These are phyloP conservation scores for Monilinia fructicola DNA, from an alignment of 2,329 filamentous ascomycete species.

Conservation along the genomic window DNA sequence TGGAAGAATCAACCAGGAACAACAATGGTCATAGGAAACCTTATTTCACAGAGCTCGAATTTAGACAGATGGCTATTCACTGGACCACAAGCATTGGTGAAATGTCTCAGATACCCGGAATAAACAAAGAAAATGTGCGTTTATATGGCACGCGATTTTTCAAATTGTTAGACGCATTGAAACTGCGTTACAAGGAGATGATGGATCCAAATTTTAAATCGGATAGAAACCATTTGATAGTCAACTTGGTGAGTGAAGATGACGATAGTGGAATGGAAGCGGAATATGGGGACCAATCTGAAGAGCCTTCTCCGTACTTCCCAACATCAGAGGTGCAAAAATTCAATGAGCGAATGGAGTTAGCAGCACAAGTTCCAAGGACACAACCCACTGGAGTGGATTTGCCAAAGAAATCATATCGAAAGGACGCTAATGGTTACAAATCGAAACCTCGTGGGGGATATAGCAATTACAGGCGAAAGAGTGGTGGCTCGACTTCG, in stretches of 20 bases:
- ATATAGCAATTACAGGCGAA: conserved; percentile 6
- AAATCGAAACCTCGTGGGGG: conserved; percentile 1
- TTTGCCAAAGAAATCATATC: conserved; percentile 1
- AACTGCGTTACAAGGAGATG: conserved; percentile 51
- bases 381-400: conserved; percentile 1
- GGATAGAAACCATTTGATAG: conserved; percentile 43
- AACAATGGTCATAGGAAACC: conserved; percentile 55
- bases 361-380: conserved; percentile 1
- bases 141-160: conserved; percentile 62
- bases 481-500: conserved; percentile 9
- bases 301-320: conserved; percentile 15
- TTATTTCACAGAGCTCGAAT: conserved; percentile 67
- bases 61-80: conserved; percentile 70
- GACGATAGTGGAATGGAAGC: conserved; percentile 32
- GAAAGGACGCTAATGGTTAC: not conserved
- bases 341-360: conserved; percentile 16
- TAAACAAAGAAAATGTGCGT: conserved; percentile 61
- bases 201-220: conserved; percentile 42
- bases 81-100: conserved; percentile 62
- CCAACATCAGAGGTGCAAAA: conserved; percentile 20
- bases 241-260: conserved; percentile 51
- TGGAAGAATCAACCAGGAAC: conserved; percentile 63
- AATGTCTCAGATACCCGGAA: conserved; percentile 63
- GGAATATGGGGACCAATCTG: conserved; percentile 26
- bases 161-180: conserved; percentile 53